phyloP scores from a whole-genome alignment of 352 stramenopile species.

The Globisporangium paroecandrum region DNA sequence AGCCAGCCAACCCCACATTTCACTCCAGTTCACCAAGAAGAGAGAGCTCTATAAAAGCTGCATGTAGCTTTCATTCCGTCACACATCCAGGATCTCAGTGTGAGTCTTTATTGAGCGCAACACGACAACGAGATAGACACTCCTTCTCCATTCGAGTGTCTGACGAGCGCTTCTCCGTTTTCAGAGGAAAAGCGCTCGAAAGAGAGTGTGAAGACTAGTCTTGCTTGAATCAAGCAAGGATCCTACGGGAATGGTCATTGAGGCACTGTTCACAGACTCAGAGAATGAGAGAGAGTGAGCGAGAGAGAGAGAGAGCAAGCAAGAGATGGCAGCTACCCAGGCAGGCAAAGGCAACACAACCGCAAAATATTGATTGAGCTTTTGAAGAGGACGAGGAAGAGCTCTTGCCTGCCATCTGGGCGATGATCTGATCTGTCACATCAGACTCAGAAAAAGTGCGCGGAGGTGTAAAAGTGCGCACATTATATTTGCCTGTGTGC shows the following conservation, averaged over 20 bases:
- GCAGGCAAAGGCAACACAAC: not conserved
- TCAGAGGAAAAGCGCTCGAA: not conserved
- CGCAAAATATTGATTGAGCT: not conserved
- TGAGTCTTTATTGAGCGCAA: no score
- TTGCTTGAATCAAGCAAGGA: not conserved
- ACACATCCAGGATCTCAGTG: not conserved
- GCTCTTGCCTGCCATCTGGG: not conserved
- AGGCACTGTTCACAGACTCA: not conserved
- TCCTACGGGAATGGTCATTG: not conserved
- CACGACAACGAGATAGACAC: not conserved
- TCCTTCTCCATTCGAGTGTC: not conserved
- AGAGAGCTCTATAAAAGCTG: no score
- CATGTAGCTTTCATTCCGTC: not conserved
- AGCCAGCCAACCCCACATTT: no score
- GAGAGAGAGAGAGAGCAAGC: not conserved
- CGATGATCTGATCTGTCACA: constrained; percentile 14
- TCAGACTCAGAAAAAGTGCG: constrained; percentile 5
- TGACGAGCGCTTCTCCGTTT: not conserved
- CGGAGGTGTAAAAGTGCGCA: not conserved
- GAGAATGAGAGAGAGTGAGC: not conserved
- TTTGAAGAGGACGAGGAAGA: not conserved
- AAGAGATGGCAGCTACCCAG: not conserved
- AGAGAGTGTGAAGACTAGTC: not conserved
- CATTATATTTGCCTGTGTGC: not conserved
- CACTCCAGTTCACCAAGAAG: no score